Evolutionary conservation across 768 basidiomycete species (phyloP).

Genomic region (Daedalea quercina): DNA sequence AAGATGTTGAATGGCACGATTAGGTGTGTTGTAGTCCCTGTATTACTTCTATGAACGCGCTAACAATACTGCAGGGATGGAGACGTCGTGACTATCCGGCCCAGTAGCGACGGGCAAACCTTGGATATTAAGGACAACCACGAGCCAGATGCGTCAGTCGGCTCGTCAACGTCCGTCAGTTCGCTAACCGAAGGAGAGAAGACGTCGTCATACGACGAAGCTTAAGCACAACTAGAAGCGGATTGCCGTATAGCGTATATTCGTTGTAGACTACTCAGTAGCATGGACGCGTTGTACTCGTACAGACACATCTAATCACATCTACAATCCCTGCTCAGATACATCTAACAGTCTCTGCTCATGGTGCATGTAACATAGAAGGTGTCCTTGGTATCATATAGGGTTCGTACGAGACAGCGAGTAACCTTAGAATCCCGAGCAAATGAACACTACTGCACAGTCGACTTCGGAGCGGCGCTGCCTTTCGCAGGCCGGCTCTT

Average conservation of each 20-base stretch:
- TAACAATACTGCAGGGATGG: conserved; percentile 33
- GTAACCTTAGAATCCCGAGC: too few relatives aligned
- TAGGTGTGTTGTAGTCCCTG: conserved; percentile 34
- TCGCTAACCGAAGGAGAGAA: neutral
- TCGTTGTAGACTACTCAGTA: neutral
- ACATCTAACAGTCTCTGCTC: neutral
- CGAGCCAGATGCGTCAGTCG: conserved; percentile 22
- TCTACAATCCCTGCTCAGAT: neutral
- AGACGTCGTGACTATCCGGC: conserved; percentile 32
- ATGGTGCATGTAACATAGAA: neutral
- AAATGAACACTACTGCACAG: neutral
- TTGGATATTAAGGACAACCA: conserved; percentile 34
- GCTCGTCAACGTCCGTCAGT: conserved; percentile 1
- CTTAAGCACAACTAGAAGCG: neutral
- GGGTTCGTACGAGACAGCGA: neutral
- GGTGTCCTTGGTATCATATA: neutral
- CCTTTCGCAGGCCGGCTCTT: neutral
- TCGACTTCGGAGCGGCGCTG: neutral
- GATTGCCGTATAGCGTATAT: neutral
- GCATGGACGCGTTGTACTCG: neutral
- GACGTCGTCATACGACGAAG: neutral
- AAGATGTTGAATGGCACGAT: conserved; percentile 77
- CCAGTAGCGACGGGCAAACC: conserved; percentile 24
- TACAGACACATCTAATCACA: neutral
- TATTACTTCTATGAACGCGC: neutral